Percentiles rank a stretch among this genome's conserved stretches.
Conservation (phyloP, 225 moss, liverwort and hornwort species). For the Pleurozium schreberi region DNA sequence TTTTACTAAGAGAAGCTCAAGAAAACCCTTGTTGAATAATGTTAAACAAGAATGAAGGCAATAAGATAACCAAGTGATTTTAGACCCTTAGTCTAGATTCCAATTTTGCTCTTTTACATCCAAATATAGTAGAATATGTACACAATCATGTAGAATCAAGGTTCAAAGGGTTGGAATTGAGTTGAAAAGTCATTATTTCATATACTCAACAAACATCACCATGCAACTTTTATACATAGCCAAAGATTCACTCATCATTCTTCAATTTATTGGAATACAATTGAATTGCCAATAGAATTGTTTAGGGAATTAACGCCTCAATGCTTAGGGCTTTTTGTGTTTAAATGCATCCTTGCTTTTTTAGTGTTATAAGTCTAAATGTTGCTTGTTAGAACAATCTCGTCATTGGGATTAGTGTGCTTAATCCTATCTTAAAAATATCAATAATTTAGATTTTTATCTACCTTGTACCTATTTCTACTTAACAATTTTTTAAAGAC, state of each 20-base stretch:
- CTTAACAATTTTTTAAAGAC: too few relatives aligned
- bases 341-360: too few relatives aligned
- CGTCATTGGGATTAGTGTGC: too few relatives aligned
- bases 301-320: background rate
- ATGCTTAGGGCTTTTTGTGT: too few relatives aligned
- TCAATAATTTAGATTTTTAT: too few relatives aligned
- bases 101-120: background rate
- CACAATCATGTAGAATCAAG: background rate
- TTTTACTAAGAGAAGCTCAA: background rate
- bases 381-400: too few relatives aligned
- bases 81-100: fast-evolving
- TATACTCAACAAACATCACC: background rate
- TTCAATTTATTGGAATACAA: background rate
- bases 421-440: too few relatives aligned
- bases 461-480: too few relatives aligned
- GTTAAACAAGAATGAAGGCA: background rate
- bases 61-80: background rate
- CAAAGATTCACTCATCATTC: background rate
- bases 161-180: background rate
- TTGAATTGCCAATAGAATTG: background rate
- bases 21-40: background rate
- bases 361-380: too few relatives aligned
- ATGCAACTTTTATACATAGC: too few relatives aligned
- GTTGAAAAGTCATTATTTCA: background rate
- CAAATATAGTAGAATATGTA: background rate